Percentiles rank a stretch among this genome's conserved stretches.
These are phyloP conservation scores for Ceratonia siliqua DNA, from an alignment of 306 rosid genomes.

Conservation along the genomic window DNA sequence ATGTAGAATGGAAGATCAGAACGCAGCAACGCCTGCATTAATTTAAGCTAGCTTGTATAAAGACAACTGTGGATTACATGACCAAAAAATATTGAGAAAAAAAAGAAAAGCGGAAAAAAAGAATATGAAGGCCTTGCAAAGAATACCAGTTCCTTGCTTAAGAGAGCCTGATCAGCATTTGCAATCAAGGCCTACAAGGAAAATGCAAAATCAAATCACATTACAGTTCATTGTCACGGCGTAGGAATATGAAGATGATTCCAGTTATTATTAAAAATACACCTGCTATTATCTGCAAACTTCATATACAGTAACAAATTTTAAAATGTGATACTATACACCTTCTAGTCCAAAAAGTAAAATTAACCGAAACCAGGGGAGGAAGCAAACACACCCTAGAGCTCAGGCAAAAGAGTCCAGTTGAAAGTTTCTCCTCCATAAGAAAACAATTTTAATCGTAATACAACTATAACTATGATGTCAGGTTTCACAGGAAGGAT, in stretches of 20 bases:
- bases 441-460: neutral
- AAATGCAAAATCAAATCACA: constrained; percentile 29
- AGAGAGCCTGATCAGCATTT: constrained; percentile 81
- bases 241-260: constrained; percentile 5
- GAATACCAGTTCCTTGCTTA: constrained; percentile 95
- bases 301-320: neutral
- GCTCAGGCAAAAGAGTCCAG: neutral
- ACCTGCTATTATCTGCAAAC: neutral
- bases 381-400: neutral
- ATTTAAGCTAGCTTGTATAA: constrained; percentile 29
- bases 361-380: neutral
- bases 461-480: neutral
- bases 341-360: neutral
- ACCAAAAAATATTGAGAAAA: neutral
- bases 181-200: constrained; percentile 68
- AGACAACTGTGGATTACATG: constrained; percentile 21
- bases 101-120: neutral
- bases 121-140: constrained; percentile 22
- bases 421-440: neutral
- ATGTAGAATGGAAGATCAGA: constrained; percentile 91
- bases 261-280: constrained; percentile 15
- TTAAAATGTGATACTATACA: neutral
- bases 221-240: neutral
- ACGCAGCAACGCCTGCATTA: constrained; percentile 78
- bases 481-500: neutral